Conservation (phyloP, 1,139 yeast genomes). For the Yamadazyma songkhlaensis region DNA sequence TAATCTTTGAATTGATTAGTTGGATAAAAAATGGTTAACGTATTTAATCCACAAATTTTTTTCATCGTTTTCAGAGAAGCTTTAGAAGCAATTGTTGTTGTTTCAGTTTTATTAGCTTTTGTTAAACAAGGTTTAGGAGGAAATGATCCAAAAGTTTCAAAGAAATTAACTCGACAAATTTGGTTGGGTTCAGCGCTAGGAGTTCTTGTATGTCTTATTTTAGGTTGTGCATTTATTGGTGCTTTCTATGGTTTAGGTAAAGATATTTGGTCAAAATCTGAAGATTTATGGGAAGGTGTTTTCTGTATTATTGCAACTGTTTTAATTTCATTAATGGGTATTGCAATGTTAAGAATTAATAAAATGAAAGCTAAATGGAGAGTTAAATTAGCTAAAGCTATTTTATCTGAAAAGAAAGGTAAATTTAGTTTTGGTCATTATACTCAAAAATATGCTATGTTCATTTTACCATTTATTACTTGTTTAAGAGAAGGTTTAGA, state of each 20-base stretch:
- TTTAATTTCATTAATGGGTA: slow-evolving; percentile 85
- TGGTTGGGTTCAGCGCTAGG: slow-evolving; percentile 79
- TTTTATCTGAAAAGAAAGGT: slow-evolving; percentile 37
- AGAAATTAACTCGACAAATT: slow-evolving; percentile 65
- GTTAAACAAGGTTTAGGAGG: slow-evolving; percentile 79
- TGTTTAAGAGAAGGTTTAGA: slow-evolving; percentile 88
- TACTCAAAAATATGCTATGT: slow-evolving; percentile 69
- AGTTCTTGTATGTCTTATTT: slow-evolving; percentile 63
- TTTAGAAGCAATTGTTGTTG: slow-evolving; percentile 84
- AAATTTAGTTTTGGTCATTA: slow-evolving; percentile 36
- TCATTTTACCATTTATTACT: slow-evolving; percentile 75
- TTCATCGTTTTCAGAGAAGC: slow-evolving; percentile 90
- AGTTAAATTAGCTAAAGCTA: slow-evolving; percentile 77
- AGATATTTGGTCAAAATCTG: slow-evolving; percentile 83
- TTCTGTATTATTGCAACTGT: slow-evolving; percentile 80
- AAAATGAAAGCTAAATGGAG: slow-evolving; percentile 93
- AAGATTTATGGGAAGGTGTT: slow-evolving; percentile 92
- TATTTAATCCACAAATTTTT: slow-evolving; percentile 61
- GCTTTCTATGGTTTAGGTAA: slow-evolving; percentile 75
- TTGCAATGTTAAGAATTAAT: slow-evolving; percentile 86
- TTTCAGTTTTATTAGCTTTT: slow-evolving; percentile 86
- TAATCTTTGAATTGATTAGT: not conserved
- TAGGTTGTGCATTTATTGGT: slow-evolving; percentile 86
- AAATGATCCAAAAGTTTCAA: slow-evolving; percentile 53
- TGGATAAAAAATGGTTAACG: slow-evolving; percentile 21